Conservation (phyloP, 2,329 filamentous ascomycete species). For the Fusarium cicatricum region DNA sequence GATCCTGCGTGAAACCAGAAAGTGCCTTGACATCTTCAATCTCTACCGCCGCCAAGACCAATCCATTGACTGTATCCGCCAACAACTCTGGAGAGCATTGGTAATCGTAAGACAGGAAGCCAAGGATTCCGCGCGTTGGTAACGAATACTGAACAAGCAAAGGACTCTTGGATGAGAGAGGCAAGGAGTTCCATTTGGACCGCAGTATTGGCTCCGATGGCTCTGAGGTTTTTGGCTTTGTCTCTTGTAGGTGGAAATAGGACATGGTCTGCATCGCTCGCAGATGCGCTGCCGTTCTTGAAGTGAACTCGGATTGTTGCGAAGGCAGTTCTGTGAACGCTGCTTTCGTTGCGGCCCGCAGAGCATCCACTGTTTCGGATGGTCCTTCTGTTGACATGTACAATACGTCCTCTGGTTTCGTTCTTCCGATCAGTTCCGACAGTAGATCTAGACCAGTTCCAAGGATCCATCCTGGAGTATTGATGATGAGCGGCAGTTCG, state of each 20-base stretch:
- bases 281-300: conserved; percentile 70
- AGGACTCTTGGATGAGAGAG: conserved; percentile 65
- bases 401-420: conserved; percentile 68
- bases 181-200: conserved; percentile 59
- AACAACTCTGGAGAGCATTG: conserved; percentile 66
- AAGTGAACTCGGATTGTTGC: conserved; percentile 61
- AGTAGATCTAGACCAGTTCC: conserved; percentile 74
- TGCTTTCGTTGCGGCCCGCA: conserved; percentile 56
- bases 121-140: conserved; percentile 62
- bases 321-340: conserved; percentile 65
- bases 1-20: conserved; percentile 38
- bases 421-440: conserved; percentile 60
- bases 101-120: conserved; percentile 73
- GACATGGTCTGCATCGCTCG: conserved; percentile 81
- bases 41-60: conserved; percentile 72
- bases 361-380: conserved; percentile 61
- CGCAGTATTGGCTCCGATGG: background rate
- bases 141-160: conserved; percentile 69
- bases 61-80: conserved; percentile 72
- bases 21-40: conserved; percentile 65
- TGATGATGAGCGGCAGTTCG: conserved; percentile 70
- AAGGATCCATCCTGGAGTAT: conserved; percentile 78
- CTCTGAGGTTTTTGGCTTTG: conserved; percentile 30
- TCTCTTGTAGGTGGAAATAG: conserved; percentile 69
- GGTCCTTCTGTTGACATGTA: conserved; percentile 74